Base-by-base conservation (phyloP, 2,329 filamentous ascomycete species). In the Chaetomium sp. region DNA sequence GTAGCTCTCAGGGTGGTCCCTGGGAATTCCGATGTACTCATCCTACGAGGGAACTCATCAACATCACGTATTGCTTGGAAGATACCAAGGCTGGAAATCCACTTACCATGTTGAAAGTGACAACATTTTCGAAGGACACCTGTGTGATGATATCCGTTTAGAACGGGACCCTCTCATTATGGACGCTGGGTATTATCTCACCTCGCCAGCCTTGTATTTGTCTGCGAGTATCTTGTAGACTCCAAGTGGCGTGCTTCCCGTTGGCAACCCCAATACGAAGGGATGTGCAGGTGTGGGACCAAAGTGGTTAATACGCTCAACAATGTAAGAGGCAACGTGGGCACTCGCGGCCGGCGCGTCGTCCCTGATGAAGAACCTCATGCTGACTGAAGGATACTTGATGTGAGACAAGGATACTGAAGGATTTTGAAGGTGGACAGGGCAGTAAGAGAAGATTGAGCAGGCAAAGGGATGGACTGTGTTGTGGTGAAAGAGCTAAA, bases 1-100 rank as follows among this genome's bases (percentile, higher is more conserved):
- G 71, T 91, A 91, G 67, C 82, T 87, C 68, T 89, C 84, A 4
- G 87, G 85, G 69, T 91, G 87, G 63, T 87, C 84, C 60, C 84
- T 79, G 19, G 87, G 82, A 49, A 90, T 78, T 48, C 82, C 84
- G 60, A 90, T 85, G 67, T 90, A 90, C 72, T 90, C 86, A 71
- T 90, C 87, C 86, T 89, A 27, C 5, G 86, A 48, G 33, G 6
- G 32, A 12, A 4, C 11, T 45, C 1, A 7, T 9, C 33, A 14
- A 47, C 11, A n/a, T 14, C 35, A n/a, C n/a, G 4, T 27, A 19
- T 3, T 19, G 14, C 34, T 36, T 14, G n/a, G 19, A 27, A 3
- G 19, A 27, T 27, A 27, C 19, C 19, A 27, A 27, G 19, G 19
- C 19, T 27, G 3, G 19, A 27, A 27, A 2, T 14, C n/a, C 44